Percentiles rank a stretch among this genome's conserved stretches.
These are phyloP conservation scores for Penicillium sp. DNA, from an alignment of 2,329 filamentous ascomycete genomes.

Conservation along the genomic window DNA sequence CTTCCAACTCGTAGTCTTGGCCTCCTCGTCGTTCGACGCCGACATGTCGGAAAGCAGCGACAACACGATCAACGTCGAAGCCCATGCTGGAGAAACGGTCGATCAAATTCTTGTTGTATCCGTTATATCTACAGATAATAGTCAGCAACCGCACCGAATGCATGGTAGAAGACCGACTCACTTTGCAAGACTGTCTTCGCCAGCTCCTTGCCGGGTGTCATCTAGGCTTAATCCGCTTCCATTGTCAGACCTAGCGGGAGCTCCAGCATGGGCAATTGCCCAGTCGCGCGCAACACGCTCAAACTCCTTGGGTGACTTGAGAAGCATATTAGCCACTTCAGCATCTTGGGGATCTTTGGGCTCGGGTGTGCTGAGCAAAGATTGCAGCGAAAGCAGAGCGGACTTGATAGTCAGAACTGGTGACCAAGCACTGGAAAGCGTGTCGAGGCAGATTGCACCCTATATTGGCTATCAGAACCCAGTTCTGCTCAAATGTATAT, in stretches of 20 bases:
- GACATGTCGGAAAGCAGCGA: conserved; percentile 76
- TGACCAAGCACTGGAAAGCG: conserved; percentile 84
- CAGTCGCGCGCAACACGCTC: conserved; percentile 81
- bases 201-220: conserved; percentile 56
- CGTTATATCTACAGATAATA: conserved; percentile 63
- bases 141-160: conserved; percentile 28
- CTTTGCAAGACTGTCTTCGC: conserved; percentile 56
- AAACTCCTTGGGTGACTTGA: conserved; percentile 75
- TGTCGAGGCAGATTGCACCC: conserved; percentile 97
- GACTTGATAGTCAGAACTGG: conserved; percentile 96
- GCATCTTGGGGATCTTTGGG: conserved; percentile 96
- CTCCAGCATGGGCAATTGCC: conserved; percentile 79
- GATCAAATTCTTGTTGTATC: conserved; percentile 81
- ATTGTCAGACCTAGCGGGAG: conserved; percentile 60
- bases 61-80: conserved; percentile 82
- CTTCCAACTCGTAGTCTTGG: conserved; percentile 80
- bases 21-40: conserved; percentile 77
- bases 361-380: conserved; percentile 87
- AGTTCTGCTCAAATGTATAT: not conserved
- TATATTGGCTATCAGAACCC: conserved; percentile 40
- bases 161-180: conserved; percentile 32
- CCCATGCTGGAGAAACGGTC: conserved; percentile 87
- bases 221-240: conserved; percentile 53
- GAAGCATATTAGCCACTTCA: conserved; percentile 87
- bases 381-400: conserved; percentile 86